A percentile compares a stretch with the other conserved stretches of the same genome.
Evolutionary conservation across 2,329 filamentous ascomycete genomes (phyloP).

Genomic region (Cercospora sp.): DNA sequence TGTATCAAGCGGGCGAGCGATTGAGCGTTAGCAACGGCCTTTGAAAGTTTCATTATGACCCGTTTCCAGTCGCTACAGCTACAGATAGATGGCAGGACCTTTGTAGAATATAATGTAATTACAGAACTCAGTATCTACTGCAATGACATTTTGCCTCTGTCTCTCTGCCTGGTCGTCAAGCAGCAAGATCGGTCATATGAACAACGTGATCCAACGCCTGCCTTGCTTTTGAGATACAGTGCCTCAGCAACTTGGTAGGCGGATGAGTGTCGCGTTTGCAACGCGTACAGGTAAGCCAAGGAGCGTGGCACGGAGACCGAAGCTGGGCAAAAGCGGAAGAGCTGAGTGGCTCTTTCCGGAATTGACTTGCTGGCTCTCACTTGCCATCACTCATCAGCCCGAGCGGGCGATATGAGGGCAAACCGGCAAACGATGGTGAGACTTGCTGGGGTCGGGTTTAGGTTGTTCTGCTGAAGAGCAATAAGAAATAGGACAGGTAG

Average conservation of each 20-base stretch:
- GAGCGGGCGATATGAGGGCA: not conserved
- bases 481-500: not conserved
- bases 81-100: not conserved
- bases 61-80: not conserved
- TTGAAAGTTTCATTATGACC: not conserved
- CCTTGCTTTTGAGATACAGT: not conserved
- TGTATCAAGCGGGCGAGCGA: not conserved
- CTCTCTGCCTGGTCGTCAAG: no score
- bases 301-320: not conserved
- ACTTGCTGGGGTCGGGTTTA: not conserved
- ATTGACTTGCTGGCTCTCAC: not conserved
- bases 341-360: not conserved
- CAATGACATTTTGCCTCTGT: no score
- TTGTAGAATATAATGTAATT: not conserved
- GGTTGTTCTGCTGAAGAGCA: not conserved
- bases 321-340: not conserved
- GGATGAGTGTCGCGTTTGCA: not conserved
- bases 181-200: no score
- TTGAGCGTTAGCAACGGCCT: not conserved
- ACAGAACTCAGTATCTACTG: not conserved
- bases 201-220: not conserved
- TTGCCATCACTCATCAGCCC: not conserved
- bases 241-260: not conserved
- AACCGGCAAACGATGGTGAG: not conserved
- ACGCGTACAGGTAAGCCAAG: not conserved